Base-by-base conservation (phyloP, 176 grass and related monocot genomes). In the Aegilops longissima region DNA sequence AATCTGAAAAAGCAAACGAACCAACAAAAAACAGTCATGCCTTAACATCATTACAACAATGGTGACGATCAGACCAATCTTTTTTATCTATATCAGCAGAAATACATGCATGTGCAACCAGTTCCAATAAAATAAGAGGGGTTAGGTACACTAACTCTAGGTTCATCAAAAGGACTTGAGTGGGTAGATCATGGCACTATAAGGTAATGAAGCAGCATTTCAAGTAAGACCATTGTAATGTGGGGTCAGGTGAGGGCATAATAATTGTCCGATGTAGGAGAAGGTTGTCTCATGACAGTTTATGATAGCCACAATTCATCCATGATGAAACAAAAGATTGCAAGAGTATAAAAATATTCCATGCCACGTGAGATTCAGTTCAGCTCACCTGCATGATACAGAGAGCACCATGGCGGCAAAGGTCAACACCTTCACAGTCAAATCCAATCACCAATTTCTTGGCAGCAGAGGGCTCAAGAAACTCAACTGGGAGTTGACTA, bases 391-490 rank as follows among this genome's bases (percentile, higher is more conserved):
- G 96, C 96, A 98, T 98, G 75, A 98, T 85, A 86, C 96, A 98
- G 80, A 98, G 92, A 89, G 84, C 78, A 13, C 96, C 96, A 88
- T 92, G 56, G 64, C 93, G 92, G 73, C 96, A 98, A 62, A 98
- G 92, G 73, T 98, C 93, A 73, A 98, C 94, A 80, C 96, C 96
- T 88, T 98, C 96, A 70, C 96, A 98, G 61, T 98, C 96, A 84
- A 98, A 90, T 77, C 93, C 93, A 54, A 98, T 88, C 59, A 96
- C 82, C 73, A 94, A 40, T 76, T 89, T 93, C 11, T 65, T 86
- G 30, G 71, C 76, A 66, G 82, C 81, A 77, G 93, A 95, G 79
- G 93, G 96, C 87, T 96, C 79, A 54, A 98, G 92, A 91, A 98
- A 96, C 67, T 95, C 92, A 45, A 84, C 47, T 77, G 96, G 96